Evolutionary conservation across 352 stramenopile species (phyloP).

Genomic region (Globisporangium perplexum): DNA sequence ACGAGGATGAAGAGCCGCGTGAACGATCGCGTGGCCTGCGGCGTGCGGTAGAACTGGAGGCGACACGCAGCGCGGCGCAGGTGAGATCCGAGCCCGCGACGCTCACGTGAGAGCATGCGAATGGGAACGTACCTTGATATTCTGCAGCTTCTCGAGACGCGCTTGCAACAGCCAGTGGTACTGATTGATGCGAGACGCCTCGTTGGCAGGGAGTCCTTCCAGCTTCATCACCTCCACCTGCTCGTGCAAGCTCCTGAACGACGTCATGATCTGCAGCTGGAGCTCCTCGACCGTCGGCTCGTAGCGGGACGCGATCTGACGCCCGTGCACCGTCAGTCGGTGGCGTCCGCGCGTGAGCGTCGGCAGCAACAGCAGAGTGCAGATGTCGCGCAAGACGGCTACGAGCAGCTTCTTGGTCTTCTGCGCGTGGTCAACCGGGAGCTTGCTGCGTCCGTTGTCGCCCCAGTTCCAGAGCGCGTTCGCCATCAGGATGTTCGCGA

Average conservation of each 20-base stretch:
- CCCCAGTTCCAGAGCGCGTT: conserved; percentile 84
- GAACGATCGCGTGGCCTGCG: conserved; percentile 81
- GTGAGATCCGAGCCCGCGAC: background rate
- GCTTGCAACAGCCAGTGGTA: conserved; percentile 85
- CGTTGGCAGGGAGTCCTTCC: conserved; percentile 66
- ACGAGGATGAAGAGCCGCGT: conserved; percentile 82
- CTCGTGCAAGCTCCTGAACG: conserved; percentile 54
- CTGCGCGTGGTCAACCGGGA: conserved; percentile 41
- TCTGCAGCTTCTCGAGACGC: conserved; percentile 76
- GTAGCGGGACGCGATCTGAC: conserved; percentile 39
- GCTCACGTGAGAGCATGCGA: background rate
- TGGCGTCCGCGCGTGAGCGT: conserved; percentile 69
- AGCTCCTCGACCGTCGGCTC: conserved; percentile 30
- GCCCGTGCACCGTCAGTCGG: conserved; percentile 49
- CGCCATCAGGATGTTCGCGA: conserved; percentile 68
- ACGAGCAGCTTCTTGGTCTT: conserved; percentile 59
- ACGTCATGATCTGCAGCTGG: conserved; percentile 51
- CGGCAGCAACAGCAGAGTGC: conserved; percentile 52
- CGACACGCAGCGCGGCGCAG: background rate
- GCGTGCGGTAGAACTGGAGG: conserved; percentile 73
- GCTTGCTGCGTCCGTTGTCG: conserved; percentile 44
- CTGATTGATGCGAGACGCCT: conserved; percentile 86
- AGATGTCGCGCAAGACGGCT: conserved; percentile 35
- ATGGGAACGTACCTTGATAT: conserved; percentile 51
- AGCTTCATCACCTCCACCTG: conserved; percentile 78